phyloP scores from a whole-genome alignment of 495 filamentous ascomycete species.

The Hypoxylon perforatum region DNA sequence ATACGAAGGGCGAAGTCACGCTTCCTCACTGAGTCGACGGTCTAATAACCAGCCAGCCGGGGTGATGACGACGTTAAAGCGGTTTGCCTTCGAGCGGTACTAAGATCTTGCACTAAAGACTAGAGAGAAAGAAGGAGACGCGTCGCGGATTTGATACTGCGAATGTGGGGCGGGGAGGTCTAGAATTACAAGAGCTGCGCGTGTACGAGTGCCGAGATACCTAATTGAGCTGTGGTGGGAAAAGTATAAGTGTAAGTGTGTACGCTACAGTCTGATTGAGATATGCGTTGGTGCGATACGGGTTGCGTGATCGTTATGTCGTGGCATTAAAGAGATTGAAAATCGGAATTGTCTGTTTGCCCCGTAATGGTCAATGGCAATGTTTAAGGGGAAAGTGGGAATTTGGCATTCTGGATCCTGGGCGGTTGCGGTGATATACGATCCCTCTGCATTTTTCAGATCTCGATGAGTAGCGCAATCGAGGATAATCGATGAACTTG shows the following conservation, averaged over 20 bases:
- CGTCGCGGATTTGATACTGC: constrained; percentile 36
- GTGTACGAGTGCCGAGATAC: constrained; percentile 27
- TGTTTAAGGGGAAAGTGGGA: constrained; percentile 47
- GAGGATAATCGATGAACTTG: constrained; percentile 41
- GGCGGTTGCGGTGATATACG: constrained; percentile 42
- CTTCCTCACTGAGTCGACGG: constrained; percentile 34
- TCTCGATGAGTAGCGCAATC: constrained; percentile 46
- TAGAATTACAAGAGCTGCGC: constrained; percentile 47
- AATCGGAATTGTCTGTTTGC: constrained; percentile 44
- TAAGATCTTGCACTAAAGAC: constrained; percentile 14
- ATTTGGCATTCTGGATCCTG: constrained; percentile 44
- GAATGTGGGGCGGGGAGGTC: constrained; percentile 41
- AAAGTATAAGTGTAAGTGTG: neutral
- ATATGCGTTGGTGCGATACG: constrained; percentile 19
- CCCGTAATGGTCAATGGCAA: constrained; percentile 46
- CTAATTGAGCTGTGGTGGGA: constrained; percentile 5
- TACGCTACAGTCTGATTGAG: constrained; percentile 14
- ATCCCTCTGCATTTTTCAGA: constrained; percentile 46
- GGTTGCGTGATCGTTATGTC: constrained; percentile 35
- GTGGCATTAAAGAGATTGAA: constrained; percentile 36
- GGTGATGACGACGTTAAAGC: constrained; percentile 8
- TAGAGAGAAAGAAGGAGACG: constrained; percentile 36
- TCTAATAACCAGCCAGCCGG: constrained; percentile 46
- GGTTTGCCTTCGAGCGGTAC: constrained; percentile 17
- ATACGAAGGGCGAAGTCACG: constrained; percentile 10